These are phyloP conservation scores for Hygrophila difformis DNA, from an alignment of 257 asterid genomes.

Conservation along the genomic window DNA sequence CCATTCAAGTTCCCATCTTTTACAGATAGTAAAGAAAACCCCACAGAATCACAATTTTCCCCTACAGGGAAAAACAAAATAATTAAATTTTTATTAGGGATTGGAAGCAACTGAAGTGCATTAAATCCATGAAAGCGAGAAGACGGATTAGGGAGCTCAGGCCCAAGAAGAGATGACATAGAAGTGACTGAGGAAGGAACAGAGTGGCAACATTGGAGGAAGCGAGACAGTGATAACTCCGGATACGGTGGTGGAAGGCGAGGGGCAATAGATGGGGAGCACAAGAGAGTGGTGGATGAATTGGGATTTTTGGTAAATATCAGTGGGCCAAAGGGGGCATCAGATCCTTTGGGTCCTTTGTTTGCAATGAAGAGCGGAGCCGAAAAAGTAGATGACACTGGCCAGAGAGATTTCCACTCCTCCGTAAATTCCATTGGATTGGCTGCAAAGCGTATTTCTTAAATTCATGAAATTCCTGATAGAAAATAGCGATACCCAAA, in stretches of 20 bases:
- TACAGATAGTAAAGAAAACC: constrained; percentile 20
- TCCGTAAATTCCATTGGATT: constrained; percentile 29
- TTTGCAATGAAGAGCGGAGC: constrained; percentile 20
- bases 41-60: constrained; percentile 33
- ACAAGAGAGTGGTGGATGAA: constrained; percentile 21
- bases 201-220: constrained; percentile 17
- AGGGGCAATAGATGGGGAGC: constrained; percentile 20
- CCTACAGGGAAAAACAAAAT: constrained; percentile 35
- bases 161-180: constrained; percentile 19
- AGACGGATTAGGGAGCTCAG: constrained; percentile 1
- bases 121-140: background rate
- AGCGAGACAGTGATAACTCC: constrained; percentile 17
- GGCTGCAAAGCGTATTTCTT: too few species aligned
- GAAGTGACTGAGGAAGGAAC: constrained; percentile 14
- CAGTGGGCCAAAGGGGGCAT: constrained; percentile 30
- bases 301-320: constrained; percentile 21
- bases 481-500: too few species aligned
- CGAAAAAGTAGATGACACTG: too few species aligned
- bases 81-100: constrained; percentile 3
- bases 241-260: constrained; percentile 30
- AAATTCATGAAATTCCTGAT: too few species aligned
- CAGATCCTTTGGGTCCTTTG: constrained; percentile 1
- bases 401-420: constrained; percentile 35
- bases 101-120: constrained; percentile 18
- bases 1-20: constrained; percentile 14